phyloP scores from a whole-genome alignment of 176 grass and related monocot genomes.

The Areca catechu region DNA sequence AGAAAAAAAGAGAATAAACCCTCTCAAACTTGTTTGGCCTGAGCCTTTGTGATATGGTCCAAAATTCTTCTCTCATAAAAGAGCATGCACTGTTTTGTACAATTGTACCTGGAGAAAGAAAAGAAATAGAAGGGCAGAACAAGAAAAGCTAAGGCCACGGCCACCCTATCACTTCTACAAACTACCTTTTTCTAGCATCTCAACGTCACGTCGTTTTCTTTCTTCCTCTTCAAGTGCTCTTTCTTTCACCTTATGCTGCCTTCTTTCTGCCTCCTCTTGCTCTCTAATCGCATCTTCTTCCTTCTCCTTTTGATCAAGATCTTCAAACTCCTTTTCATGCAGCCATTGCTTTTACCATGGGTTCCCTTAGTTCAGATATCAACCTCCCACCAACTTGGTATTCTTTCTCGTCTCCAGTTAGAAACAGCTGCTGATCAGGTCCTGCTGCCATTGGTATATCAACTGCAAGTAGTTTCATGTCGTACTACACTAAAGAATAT shows the following conservation, averaged over 20 bases:
- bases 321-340: conserved; percentile 92
- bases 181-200: conserved; percentile 49
- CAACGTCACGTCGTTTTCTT: conserved; percentile 32
- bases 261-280: conserved; percentile 57
- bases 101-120: too few relatives aligned
- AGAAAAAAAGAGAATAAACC: too few relatives aligned
- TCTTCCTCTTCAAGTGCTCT: conserved; percentile 37
- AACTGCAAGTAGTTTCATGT: conserved; percentile 84
- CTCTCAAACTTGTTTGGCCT: too few relatives aligned
- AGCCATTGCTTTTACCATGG: conserved; percentile 82
- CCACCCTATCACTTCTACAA: not conserved
- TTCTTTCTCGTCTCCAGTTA: conserved; percentile 75
- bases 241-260: conserved; percentile 43
- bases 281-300: conserved; percentile 72
- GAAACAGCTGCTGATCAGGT: conserved; percentile 69
- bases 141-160: too few relatives aligned
- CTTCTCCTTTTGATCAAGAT: conserved; percentile 75
- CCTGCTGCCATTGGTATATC: conserved; percentile 91
- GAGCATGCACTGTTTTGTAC: too few relatives aligned
- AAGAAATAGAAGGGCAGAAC: too few relatives aligned
- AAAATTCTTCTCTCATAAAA: too few relatives aligned
- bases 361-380: conserved; percentile 80
- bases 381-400: conserved; percentile 90
- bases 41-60: too few relatives aligned
- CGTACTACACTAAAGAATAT: conserved; percentile 45